phyloP scores from a whole-genome alignment of 805 yeast genomes.

The Yarrowia phangngaensis region DNA sequence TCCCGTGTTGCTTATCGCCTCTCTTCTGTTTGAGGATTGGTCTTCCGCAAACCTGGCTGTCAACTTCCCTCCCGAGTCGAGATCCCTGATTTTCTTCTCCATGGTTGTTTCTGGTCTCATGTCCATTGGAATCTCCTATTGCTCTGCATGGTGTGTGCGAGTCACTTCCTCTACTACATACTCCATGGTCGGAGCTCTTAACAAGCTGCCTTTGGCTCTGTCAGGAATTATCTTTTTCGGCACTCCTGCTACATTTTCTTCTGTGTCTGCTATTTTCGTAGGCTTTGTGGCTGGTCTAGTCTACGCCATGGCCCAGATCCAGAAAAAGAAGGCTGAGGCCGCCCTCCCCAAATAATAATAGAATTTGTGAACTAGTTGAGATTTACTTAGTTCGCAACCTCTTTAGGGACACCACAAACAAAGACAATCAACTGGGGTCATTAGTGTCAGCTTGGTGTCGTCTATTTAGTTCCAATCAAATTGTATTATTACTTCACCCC shows the following conservation, averaged over 20 bases:
- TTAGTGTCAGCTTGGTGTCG: too few species aligned
- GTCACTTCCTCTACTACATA: constrained; percentile 98
- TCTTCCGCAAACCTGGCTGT: constrained; percentile 64
- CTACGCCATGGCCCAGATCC: constrained; percentile 92
- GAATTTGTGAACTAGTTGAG: too few species aligned
- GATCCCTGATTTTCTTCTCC: constrained; percentile 65
- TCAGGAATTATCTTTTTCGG: constrained; percentile 93
- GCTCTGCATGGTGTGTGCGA: constrained; percentile 99
- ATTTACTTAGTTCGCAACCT: too few species aligned
- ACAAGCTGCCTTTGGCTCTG: constrained; percentile 95
- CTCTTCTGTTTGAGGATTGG: constrained; percentile 90
- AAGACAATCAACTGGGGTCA: too few species aligned
- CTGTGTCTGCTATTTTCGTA: constrained; percentile 81
- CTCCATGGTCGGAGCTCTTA: constrained; percentile 98
- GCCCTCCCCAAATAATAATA: constrained; percentile 28
- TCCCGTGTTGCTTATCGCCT: constrained; percentile 75
- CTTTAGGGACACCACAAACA: too few species aligned
- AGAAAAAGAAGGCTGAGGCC: constrained; percentile 57
- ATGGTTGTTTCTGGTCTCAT: constrained; percentile 93
- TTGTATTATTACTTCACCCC: too few species aligned
- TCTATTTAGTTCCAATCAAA: too few species aligned
- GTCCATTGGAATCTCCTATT: constrained; percentile 95
- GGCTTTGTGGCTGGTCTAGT: constrained; percentile 96
- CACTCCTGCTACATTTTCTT: constrained; percentile 89
- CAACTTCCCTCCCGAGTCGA: constrained; percentile 74